Evolutionary conservation across 805 yeast species (phyloP).

Genomic region (Zygotorulaspora sp.): DNA sequence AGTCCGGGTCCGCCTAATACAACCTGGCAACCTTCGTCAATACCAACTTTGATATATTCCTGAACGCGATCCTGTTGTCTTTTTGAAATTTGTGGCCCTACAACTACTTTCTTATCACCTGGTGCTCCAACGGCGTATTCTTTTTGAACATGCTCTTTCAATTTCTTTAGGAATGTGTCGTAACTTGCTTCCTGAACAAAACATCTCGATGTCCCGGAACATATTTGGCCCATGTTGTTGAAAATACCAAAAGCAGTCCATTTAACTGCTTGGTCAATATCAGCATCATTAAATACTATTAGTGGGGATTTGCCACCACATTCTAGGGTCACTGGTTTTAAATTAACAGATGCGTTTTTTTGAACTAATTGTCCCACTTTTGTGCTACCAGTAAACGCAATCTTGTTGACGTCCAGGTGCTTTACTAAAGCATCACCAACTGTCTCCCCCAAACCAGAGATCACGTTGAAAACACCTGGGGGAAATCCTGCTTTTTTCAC

Average conservation of each 20-base stretch:
- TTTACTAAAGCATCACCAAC: constrained; percentile 46
- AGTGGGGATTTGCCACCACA: constrained; percentile 52
- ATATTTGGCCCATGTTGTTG: constrained; percentile 59
- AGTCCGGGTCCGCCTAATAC: constrained; percentile 41
- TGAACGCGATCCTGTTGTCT: constrained; percentile 45
- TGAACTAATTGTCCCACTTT: constrained; percentile 44
- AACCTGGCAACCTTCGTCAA: constrained; percentile 50
- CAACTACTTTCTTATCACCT: constrained; percentile 39
- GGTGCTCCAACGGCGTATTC: constrained; percentile 45
- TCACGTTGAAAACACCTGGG: constrained; percentile 46
- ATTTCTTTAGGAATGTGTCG: constrained; percentile 44
- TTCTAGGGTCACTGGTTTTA: constrained; percentile 47
- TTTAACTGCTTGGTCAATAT: constrained; percentile 44
- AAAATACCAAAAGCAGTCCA: constrained; percentile 55
- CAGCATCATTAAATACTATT: constrained; percentile 45
- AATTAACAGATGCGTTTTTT: constrained; percentile 40
- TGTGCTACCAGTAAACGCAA: constrained; percentile 56
- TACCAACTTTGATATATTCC: constrained; percentile 45
- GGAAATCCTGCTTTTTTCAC: constrained; percentile 46
- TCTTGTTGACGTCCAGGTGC: constrained; percentile 45
- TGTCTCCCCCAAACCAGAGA: constrained; percentile 42
- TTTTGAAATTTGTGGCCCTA: constrained; percentile 56
- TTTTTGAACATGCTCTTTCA: constrained; percentile 34
- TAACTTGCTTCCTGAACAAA: constrained; percentile 53
- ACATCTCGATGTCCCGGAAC: constrained; percentile 59